Evolutionary conservation across 2,329 filamentous ascomycete species (phyloP).

Genomic region (Phaeosphaeriaceae sp.): DNA sequence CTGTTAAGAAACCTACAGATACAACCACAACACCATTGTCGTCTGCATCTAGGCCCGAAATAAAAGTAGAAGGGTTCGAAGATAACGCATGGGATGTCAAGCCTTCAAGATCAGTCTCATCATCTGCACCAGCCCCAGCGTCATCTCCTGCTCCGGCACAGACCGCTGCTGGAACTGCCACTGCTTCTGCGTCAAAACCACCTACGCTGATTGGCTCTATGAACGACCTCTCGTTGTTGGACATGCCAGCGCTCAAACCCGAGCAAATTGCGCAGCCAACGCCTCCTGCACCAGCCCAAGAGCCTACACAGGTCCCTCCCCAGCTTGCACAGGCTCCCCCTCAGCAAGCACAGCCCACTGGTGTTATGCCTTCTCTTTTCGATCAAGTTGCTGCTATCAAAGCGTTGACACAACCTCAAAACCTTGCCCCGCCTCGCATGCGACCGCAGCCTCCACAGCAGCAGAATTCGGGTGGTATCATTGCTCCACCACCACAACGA

Average conservation of each 20-base stretch:
- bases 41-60: constrained; percentile 55
- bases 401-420: constrained; percentile 46
- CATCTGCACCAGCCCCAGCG: constrained; percentile 48
- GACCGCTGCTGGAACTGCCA: constrained; percentile 50
- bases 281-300: constrained; percentile 52
- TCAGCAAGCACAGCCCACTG: constrained; percentile 48
- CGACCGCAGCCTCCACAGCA: constrained; percentile 74
- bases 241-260: constrained; percentile 52
- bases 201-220: constrained; percentile 67
- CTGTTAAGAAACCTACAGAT: constrained; percentile 54
- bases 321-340: constrained; percentile 44
- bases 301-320: constrained; percentile 48
- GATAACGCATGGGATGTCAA: constrained; percentile 98
- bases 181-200: constrained; percentile 49
- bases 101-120: constrained; percentile 67
- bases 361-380: constrained; percentile 51
- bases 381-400: constrained; percentile 48
- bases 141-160: constrained; percentile 51
- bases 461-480: constrained; percentile 64
- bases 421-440: constrained; percentile 61
- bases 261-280: constrained; percentile 50
- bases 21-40: constrained; percentile 58
- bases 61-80: constrained; percentile 74
- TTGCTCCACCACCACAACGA: constrained; percentile 78
- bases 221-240: constrained; percentile 69